Conservation (phyloP, 1,284 basidiomycete genomes). For the Singerocomus inundabilis region DNA sequence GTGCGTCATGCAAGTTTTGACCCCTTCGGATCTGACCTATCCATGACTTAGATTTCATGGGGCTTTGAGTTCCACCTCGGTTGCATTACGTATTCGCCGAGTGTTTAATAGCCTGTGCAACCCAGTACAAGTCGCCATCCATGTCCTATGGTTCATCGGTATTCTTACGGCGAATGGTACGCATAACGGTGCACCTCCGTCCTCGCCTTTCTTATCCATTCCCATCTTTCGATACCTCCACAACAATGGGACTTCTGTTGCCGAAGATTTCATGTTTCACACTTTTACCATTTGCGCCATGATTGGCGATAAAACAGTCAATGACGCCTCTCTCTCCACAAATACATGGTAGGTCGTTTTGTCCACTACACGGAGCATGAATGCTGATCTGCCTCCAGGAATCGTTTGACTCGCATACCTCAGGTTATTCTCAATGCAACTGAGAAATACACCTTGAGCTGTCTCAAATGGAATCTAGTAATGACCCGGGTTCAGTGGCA, state of each 20-base stretch:
- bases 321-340: constrained; percentile 48
- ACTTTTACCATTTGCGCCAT: constrained; percentile 48
- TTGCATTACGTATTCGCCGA: constrained; percentile 22
- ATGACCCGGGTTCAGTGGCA: constrained; percentile 30
- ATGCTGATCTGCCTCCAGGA: constrained; percentile 25
- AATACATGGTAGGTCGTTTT: constrained; percentile 41
- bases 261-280: constrained; percentile 37
- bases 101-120: constrained; percentile 23
- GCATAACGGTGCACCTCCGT: neutral
- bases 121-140: constrained; percentile 38
- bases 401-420: constrained; percentile 30
- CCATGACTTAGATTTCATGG: constrained; percentile 22
- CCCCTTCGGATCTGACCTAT: constrained; percentile 1
- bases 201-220: constrained; percentile 27
- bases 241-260: constrained; percentile 25
- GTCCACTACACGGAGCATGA: neutral
- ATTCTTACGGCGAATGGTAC: constrained; percentile 16
- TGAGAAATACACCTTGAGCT: constrained; percentile 29
- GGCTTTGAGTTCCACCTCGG: constrained; percentile 2
- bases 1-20: constrained; percentile 17
- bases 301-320: constrained; percentile 56
- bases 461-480: constrained; percentile 30
- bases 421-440: constrained; percentile 30
- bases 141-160: constrained; percentile 52
- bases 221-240: constrained; percentile 32